These are phyloP conservation scores for Alternaria viburni DNA, from an alignment of 2,329 filamentous ascomycete genomes.

Conservation along the genomic window DNA sequence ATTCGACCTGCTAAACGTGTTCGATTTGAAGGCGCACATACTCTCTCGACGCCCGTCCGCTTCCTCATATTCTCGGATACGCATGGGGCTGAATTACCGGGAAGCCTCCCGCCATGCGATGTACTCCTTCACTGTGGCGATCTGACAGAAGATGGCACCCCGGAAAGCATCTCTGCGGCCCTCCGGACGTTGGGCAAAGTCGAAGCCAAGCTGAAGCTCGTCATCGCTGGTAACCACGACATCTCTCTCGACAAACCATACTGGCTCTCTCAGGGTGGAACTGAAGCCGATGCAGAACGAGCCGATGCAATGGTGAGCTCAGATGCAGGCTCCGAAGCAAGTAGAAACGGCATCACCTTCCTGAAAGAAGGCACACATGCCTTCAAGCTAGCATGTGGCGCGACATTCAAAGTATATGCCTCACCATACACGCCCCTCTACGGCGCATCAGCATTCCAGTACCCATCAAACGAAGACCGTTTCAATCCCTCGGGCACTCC, in stretches of 20 bases:
- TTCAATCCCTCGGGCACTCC: constrained; percentile 51
- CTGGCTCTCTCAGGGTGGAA: constrained; percentile 40
- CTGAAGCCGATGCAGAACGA: constrained; percentile 7
- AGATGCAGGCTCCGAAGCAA: constrained; percentile 49
- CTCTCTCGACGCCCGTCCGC: constrained; percentile 6
- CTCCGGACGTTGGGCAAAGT: constrained; percentile 55
- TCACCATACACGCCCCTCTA: constrained; percentile 61
- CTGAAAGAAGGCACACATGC: constrained; percentile 59
- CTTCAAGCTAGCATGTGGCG: constrained; percentile 57
- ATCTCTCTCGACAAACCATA: constrained; percentile 58
- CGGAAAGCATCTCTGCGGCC: constrained; percentile 54
- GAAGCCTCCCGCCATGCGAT: constrained; percentile 57
- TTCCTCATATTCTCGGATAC: constrained; percentile 54
- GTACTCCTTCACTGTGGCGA: constrained; percentile 66
- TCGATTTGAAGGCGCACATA: background rate
- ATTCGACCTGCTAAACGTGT: background rate
- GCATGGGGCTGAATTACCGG: constrained; percentile 29
- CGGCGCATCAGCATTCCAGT: constrained; percentile 61
- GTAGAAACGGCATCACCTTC: constrained; percentile 55
- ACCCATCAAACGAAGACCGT: constrained; percentile 56
- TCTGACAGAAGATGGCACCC: constrained; percentile 58
- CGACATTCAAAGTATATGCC: constrained; percentile 58
- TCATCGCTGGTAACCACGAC: constrained; percentile 69
- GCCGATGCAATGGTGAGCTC: constrained; percentile 34
- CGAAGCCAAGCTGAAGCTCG: constrained; percentile 62